Conservation (phyloP, 2,329 filamentous ascomycete genomes). For the Cercospora nicotianae region DNA sequence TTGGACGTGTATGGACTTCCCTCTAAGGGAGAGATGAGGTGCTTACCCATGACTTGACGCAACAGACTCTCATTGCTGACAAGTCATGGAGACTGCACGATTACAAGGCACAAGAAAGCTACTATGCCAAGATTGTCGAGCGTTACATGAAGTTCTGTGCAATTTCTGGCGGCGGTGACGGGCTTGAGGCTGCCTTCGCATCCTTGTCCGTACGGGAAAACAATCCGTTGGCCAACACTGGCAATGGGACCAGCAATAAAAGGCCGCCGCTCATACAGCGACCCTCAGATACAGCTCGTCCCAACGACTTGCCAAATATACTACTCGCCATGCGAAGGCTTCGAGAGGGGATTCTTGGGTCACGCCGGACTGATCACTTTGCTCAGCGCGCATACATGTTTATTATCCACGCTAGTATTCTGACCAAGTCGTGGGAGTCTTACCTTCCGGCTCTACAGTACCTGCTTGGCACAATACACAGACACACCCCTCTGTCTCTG, state of each 20-base stretch:
- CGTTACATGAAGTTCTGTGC: conserved; percentile 89
- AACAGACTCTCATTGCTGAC: conserved; percentile 13
- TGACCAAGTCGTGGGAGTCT: conserved; percentile 78
- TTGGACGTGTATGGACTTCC: conserved; percentile 80
- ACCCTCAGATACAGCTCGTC: conserved; percentile 43
- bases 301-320: conserved; percentile 69
- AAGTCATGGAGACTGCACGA: conserved; percentile 51
- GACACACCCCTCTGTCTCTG: conserved; percentile 62
- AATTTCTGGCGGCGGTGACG: conserved; percentile 66
- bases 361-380: conserved; percentile 74
- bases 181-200: conserved; percentile 73
- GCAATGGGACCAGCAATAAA: conserved; percentile 6
- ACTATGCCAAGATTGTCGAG: conserved; percentile 83
- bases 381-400: conserved; percentile 89
- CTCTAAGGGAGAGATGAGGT: conserved; percentile 89
- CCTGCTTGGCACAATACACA: conserved; percentile 71
- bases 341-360: conserved; percentile 82
- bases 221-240: background rate
- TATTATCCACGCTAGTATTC: conserved; percentile 78
- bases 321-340: conserved; percentile 86
- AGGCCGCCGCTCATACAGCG: conserved; percentile 21
- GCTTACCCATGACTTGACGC: conserved; percentile 24
- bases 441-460: conserved; percentile 86
- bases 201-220: conserved; percentile 53
- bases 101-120: conserved; percentile 75